These are phyloP conservation scores for Gardenia jasminoides DNA, from an alignment of 257 asterid species.

Conservation along the genomic window DNA sequence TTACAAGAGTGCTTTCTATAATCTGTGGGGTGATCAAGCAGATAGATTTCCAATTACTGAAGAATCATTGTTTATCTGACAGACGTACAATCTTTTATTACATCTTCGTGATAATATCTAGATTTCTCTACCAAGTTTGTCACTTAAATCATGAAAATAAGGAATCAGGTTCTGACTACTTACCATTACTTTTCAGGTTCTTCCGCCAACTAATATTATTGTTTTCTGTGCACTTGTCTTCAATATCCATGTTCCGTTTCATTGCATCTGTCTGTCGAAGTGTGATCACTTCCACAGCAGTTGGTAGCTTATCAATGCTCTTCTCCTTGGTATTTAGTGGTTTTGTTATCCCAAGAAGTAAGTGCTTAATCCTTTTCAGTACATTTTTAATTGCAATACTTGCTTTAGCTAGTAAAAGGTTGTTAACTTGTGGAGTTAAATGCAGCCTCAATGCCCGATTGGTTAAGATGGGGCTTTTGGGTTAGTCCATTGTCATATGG, in stretches of 20 bases:
- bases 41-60: background rate
- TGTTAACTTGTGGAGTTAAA: background rate
- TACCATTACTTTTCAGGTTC: conserved; percentile 36
- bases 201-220: conserved; percentile 45
- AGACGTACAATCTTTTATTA: no score
- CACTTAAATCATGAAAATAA: background rate
- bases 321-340: conserved; percentile 46
- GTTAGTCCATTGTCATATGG: conserved; percentile 65
- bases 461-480: conserved; percentile 79
- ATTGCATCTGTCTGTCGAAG: conserved; percentile 50
- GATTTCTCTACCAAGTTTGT: no score
- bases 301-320: conserved; percentile 40
- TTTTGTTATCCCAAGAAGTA: conserved; percentile 58
- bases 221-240: conserved; percentile 50
- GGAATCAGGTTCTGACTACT: background rate
- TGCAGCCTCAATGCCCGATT: conserved; percentile 68
- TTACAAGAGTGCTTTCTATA: background rate
- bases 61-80: background rate
- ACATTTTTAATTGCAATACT: background rate
- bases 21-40: background rate
- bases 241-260: conserved; percentile 61
- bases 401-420: background rate
- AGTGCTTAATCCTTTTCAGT: background rate
- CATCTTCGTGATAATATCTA: no score
- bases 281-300: conserved; percentile 43